Evolutionary conservation across 2,329 filamentous ascomycete species (phyloP).

Genomic region (Botrytis fragariae): DNA sequence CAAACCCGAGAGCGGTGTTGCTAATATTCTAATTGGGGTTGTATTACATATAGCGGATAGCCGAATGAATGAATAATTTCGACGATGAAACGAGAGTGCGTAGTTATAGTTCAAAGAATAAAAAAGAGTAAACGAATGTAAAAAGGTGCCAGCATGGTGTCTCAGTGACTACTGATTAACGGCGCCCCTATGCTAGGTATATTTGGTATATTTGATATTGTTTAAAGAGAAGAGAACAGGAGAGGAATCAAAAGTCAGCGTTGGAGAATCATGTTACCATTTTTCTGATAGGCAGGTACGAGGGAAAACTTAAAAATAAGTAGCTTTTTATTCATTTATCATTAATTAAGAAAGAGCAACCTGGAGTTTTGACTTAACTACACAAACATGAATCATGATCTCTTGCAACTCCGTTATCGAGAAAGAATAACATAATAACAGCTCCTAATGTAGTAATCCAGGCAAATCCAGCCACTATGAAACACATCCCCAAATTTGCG

Average conservation of each 20-base stretch:
- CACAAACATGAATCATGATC: conserved; percentile 15
- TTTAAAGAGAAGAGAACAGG: neutral
- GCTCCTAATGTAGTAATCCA: conserved; percentile 7
- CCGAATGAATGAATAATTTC: neutral
- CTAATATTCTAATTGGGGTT: neutral
- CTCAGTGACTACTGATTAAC: conserved; percentile 19
- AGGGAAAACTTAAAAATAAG: neutral
- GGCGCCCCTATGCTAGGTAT: conserved; percentile 12
- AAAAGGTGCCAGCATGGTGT: conserved; percentile 12
- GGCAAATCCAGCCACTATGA: conserved; percentile 5
- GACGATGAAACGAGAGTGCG: neutral
- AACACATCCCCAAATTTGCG: conserved; percentile 17
- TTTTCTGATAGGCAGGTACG: neutral
- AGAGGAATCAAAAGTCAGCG: neutral
- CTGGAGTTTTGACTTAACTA: conserved; percentile 10
- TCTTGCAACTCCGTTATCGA: neutral
- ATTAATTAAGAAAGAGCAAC: conserved; percentile 19
- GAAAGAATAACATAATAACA: conserved; percentile 9
- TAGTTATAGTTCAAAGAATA: neutral
- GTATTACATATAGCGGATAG: neutral
- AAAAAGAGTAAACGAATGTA: conserved; percentile 14
- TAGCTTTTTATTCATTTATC: conserved; percentile 19
- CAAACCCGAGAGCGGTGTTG: neutral
- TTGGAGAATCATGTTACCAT: neutral
- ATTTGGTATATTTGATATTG: conserved; percentile 2